Conservation (phyloP, 495 filamentous ascomycete genomes). For the Aspergillus incahuasiensis region DNA sequence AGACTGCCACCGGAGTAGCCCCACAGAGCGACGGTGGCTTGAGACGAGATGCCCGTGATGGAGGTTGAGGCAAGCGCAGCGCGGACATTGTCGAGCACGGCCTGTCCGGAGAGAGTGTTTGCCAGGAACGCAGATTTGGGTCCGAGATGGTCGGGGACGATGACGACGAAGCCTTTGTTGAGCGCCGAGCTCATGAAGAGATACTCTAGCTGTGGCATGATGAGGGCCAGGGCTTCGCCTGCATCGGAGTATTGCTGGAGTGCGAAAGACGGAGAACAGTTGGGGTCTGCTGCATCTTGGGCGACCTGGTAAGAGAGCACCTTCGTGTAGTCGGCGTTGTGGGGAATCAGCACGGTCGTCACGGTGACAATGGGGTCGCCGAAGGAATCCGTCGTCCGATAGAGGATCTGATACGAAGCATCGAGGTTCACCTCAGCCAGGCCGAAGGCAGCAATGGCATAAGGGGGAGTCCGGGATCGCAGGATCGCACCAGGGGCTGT, state of each 20-base stretch:
- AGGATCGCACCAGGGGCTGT: slow-evolving; percentile 40
- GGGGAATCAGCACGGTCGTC: slow-evolving; percentile 45
- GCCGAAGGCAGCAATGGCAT: slow-evolving; percentile 29
- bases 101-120: slow-evolving; percentile 39
- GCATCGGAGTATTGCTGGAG: slow-evolving; percentile 15
- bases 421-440: slow-evolving; percentile 28
- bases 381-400: slow-evolving; percentile 42
- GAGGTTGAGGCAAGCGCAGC: slow-evolving; percentile 30
- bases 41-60: slow-evolving; percentile 14
- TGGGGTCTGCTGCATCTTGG: slow-evolving; percentile 38
- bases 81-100: slow-evolving; percentile 44
- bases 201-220: slow-evolving; percentile 22
- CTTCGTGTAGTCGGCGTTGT: slow-evolving; percentile 23
- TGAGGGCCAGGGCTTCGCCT: slow-evolving; percentile 17
- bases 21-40: slow-evolving; percentile 36
- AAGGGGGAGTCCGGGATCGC: slow-evolving; percentile 31
- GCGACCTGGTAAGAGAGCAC: slow-evolving; percentile 44
- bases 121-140: slow-evolving; percentile 38
- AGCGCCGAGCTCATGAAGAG: slow-evolving; percentile 30
- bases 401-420: slow-evolving; percentile 46
- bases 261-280: slow-evolving; percentile 19
- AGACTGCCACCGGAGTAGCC: slow-evolving; percentile 51
- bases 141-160: slow-evolving; percentile 46
- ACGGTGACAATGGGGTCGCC: slow-evolving; percentile 44
- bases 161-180: slow-evolving; percentile 42